phyloP scores from a whole-genome alignment of 2,329 filamentous ascomycete genomes.

The Ambrosiella xylebori region DNA sequence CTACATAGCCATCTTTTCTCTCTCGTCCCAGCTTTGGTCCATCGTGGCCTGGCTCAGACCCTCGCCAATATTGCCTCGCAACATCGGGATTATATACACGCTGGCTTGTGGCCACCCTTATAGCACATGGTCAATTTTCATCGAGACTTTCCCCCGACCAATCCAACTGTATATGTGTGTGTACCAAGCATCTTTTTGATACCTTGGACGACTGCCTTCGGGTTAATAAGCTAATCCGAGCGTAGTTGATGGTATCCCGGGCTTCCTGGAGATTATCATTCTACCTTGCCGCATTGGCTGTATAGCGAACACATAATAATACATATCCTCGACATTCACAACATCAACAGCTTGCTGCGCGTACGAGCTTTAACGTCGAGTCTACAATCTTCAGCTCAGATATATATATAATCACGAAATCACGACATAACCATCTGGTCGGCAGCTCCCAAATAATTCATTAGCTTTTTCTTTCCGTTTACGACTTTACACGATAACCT shows the following conservation, averaged over 20 bases:
- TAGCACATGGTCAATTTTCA: neutral
- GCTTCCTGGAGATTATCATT: neutral
- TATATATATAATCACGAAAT: too few species aligned
- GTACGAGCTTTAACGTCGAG: neutral
- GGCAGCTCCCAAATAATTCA: too few species aligned
- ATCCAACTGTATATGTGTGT: neutral
- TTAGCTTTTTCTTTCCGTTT: too few species aligned
- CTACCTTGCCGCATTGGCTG: neutral
- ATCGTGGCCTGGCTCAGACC: neutral
- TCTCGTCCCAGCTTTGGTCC: neutral
- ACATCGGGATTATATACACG: neutral
- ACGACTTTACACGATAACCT: too few species aligned
- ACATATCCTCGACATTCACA: too few species aligned
- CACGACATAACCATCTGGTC: too few species aligned
- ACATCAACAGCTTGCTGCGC: neutral
- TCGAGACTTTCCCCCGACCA: neutral
- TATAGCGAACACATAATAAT: too few species aligned
- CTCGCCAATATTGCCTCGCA: neutral
- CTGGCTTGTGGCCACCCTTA: neutral
- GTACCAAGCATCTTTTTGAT: neutral
- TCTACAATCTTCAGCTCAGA: neutral
- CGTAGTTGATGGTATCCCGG: too few species aligned
- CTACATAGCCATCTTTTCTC: neutral
- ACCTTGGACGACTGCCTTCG: too few species aligned
- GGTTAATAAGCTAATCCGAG: too few species aligned